Percentiles rank a stretch among this genome's conserved stretches.
These are phyloP conservation scores for Peniophora sp. DNA, from an alignment of 1,284 basidiomycete genomes.

Conservation along the genomic window DNA sequence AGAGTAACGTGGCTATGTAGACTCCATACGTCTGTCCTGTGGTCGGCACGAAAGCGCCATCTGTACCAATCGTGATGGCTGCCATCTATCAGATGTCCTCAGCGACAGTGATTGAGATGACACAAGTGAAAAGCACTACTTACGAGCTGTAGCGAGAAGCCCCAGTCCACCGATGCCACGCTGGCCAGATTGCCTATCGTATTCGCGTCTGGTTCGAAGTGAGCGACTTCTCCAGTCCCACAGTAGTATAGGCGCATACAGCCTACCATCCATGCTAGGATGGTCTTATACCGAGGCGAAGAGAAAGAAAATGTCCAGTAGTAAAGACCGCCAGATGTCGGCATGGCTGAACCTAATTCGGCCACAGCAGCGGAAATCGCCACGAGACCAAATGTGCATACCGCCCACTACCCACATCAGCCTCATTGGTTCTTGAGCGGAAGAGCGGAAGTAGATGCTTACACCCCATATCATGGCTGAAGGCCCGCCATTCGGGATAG, in stretches of 20 bases:
- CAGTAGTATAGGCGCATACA: slow-evolving; percentile 16
- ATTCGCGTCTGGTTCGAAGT: slow-evolving; percentile 21
- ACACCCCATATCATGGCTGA: slow-evolving; percentile 40
- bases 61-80: slow-evolving; percentile 20
- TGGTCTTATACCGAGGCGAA: slow-evolving; percentile 22
- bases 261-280: slow-evolving; percentile 35
- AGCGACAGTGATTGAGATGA: no score
- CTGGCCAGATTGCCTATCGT: slow-evolving; percentile 29
- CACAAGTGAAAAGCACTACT: no score
- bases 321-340: background rate
- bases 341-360: slow-evolving; percentile 8
- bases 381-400: slow-evolving; percentile 16
- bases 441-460: slow-evolving; percentile 10
- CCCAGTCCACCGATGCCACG: slow-evolving; percentile 37
- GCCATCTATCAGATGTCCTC: slow-evolving; percentile 2
- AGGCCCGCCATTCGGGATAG: slow-evolving; percentile 32
- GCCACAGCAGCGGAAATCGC: background rate
- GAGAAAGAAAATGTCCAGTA: slow-evolving; percentile 30
- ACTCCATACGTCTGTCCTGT: slow-evolving; percentile 22
- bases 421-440: no score
- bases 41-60: slow-evolving; percentile 20
- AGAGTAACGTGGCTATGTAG: slow-evolving; percentile 22
- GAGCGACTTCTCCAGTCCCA: no score
- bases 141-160: slow-evolving; percentile 26
- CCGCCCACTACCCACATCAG: slow-evolving; percentile 17